Base-by-base conservation (phyloP, 2,329 filamentous ascomycete genomes). In the Ophiostoma himal-ulmi region DNA sequence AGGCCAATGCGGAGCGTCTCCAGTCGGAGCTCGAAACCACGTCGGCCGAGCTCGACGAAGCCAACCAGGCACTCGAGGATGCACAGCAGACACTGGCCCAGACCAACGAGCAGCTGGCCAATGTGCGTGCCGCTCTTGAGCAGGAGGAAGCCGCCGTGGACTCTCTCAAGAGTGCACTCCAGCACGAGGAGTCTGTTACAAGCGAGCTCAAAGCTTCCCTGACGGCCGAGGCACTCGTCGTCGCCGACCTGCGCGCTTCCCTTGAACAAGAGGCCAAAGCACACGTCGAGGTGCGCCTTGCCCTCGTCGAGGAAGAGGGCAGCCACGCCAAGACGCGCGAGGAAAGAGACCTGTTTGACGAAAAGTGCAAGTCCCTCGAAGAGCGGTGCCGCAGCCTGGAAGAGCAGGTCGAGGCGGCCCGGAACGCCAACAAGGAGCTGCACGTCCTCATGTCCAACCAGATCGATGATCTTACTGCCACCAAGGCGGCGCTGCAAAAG, bases 401-500 rank as follows among this genome's bases (percentile, higher is more conserved):
- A 14, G 41, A 52, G 13, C 70, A 74, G 67, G 69, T 74, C 2
- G 37, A n/a, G 26, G 70, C 72, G 0, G 69, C 70, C 5, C 70
- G 71, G 3, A 62, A 70, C 1, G 70, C 72, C 11, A 67, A 70
- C 13, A 70, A 69, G 26, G 71, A 74, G 62, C 64, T 72, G 36
- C 69, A 74, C n/a, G 26, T 48, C 17, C 67, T 74, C 22, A 70
- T 74, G 65, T 60, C 71, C 1, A 62, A 48, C 13, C 71, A 74
- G 34, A 71, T 75, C 13, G 68, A 69, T 6, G 68, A 73, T 22
- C 69, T 73, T 2, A 71, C 72, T 39, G 64, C 62, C 7, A 73
- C 70, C 5, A 71, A 65, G 52, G 36, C 20, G 14, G 67, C 68
- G 20, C 70, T 57, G 10, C 68, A 72, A 36, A 41, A 36, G 39